Conservation (phyloP, 1,139 yeast species). For the Hansenula sp. region DNA sequence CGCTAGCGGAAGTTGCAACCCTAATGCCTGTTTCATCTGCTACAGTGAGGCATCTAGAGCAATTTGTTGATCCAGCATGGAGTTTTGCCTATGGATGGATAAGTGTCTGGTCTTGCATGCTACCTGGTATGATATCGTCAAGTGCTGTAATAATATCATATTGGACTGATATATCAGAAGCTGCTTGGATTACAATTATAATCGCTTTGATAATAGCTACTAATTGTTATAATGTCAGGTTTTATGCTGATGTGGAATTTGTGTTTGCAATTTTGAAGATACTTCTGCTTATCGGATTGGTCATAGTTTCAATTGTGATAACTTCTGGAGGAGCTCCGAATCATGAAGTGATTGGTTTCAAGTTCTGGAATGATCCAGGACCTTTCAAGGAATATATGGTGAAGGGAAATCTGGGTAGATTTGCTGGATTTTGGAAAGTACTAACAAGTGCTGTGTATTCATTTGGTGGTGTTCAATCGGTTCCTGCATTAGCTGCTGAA, state of each 20-base stretch:
- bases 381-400: slow-evolving; percentile 33
- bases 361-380: slow-evolving; percentile 55
- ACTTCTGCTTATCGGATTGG: slow-evolving; percentile 57
- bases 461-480: not conserved
- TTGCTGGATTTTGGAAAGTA: slow-evolving; percentile 3
- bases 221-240: slow-evolving; percentile 60
- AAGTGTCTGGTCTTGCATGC: slow-evolving; percentile 69
- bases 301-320: slow-evolving; percentile 54
- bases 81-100: slow-evolving; percentile 70
- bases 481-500: not conserved
- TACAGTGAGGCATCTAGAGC: not conserved
- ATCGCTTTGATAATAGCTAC: slow-evolving; percentile 47
- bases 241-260: slow-evolving; percentile 65
- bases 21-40: slow-evolving; percentile 45
- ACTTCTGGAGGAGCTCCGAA: slow-evolving; percentile 49
- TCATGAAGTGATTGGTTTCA: slow-evolving; percentile 48
- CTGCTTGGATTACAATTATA: slow-evolving; percentile 59
- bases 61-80: slow-evolving; percentile 61
- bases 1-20: slow-evolving; percentile 61
- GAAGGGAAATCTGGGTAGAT: not conserved
- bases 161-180: slow-evolving; percentile 62
- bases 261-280: slow-evolving; percentile 53
- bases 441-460: not conserved
- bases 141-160: slow-evolving; percentile 61
- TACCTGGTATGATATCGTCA: slow-evolving; percentile 72